phyloP scores from a whole-genome alignment of 2,329 filamentous ascomycete species.

The Colletotrichum sp. region DNA sequence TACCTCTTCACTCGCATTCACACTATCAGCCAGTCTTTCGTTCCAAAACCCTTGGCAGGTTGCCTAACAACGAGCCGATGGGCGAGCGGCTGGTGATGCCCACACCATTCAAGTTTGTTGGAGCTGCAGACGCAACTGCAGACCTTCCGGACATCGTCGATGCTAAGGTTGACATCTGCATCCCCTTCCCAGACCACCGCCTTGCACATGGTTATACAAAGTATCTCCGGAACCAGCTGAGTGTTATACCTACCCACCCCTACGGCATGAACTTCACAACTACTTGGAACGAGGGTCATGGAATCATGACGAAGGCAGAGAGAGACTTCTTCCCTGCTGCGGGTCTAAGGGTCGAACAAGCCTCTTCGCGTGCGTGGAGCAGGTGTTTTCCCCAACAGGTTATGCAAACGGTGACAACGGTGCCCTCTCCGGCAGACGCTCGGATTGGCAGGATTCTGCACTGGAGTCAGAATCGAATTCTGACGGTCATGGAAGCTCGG shows the following conservation, averaged over 20 bases:
- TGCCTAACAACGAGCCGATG: constrained; percentile 66
- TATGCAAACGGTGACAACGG: constrained; percentile 69
- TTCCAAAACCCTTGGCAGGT: constrained; percentile 54
- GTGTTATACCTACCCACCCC: constrained; percentile 64
- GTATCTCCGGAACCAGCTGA: constrained; percentile 50
- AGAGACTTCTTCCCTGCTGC: constrained; percentile 41
- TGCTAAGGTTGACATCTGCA: constrained; percentile 64
- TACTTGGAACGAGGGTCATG: constrained; percentile 44
- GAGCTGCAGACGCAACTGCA: constrained; percentile 54
- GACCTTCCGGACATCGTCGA: constrained; percentile 71
- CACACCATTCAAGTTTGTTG: constrained; percentile 66
- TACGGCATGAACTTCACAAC: constrained; percentile 57
- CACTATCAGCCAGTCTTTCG: constrained; percentile 46
- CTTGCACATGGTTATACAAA: constrained; percentile 45
- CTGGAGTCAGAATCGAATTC: constrained; percentile 66
- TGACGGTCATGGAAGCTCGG: constrained; percentile 71
- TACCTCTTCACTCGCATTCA: constrained; percentile 67
- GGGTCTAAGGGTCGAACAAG: constrained; percentile 11
- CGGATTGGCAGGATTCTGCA: constrained; percentile 64
- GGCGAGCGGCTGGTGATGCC: constrained; percentile 53
- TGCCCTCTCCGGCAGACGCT: constrained; percentile 53
- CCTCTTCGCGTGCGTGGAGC: constrained; percentile 49
- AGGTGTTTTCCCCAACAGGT: constrained; percentile 58
- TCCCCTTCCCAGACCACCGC: constrained; percentile 73
- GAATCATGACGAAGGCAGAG: constrained; percentile 42